Evolutionary conservation across 305 asterid genomes (phyloP).

Genomic region (Euphrasia arctica): DNA sequence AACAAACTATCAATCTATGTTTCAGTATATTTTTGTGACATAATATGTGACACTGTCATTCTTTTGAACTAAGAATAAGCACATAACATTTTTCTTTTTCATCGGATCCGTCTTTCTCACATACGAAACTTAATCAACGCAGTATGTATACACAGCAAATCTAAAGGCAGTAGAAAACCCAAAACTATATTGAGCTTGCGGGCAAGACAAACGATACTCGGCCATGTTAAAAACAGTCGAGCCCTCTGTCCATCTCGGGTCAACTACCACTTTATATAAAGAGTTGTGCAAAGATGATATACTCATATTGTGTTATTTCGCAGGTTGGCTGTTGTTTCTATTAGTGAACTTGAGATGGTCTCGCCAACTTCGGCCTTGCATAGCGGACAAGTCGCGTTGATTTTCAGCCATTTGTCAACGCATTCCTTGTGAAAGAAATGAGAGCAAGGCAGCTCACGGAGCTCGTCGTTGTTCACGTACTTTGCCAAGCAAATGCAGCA

Average conservation of each 20-base stretch:
- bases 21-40: not conserved
- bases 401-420: constrained; percentile 91
- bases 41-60: constrained; percentile 1
- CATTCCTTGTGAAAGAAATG: constrained; percentile 97
- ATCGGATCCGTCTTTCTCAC: constrained; percentile 15
- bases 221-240: constrained; percentile 3
- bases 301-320: constrained; percentile 31
- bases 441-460: constrained; percentile 80
- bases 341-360: constrained; percentile 50
- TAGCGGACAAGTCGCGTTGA: constrained; percentile 89
- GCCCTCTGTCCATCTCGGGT: not conserved
- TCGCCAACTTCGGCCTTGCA: constrained; percentile 96
- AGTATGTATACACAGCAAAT: constrained; percentile 23
- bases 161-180: constrained; percentile 16
- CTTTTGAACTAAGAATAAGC: constrained; percentile 9
- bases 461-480: constrained; percentile 90
- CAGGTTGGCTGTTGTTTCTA: constrained; percentile 67
- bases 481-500: constrained; percentile 93
- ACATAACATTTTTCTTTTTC: constrained; percentile 10
- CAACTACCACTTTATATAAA: not conserved
- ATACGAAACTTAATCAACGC: constrained; percentile 17
- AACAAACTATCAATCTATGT: too few species aligned
- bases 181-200: constrained; percentile 17
- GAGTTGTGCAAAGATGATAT: not conserved
- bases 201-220: constrained; percentile 7